These are phyloP conservation scores for Spinellus fusiger DNA, from an alignment of 192 early-diverging fungal genomes.

Conservation along the genomic window DNA sequence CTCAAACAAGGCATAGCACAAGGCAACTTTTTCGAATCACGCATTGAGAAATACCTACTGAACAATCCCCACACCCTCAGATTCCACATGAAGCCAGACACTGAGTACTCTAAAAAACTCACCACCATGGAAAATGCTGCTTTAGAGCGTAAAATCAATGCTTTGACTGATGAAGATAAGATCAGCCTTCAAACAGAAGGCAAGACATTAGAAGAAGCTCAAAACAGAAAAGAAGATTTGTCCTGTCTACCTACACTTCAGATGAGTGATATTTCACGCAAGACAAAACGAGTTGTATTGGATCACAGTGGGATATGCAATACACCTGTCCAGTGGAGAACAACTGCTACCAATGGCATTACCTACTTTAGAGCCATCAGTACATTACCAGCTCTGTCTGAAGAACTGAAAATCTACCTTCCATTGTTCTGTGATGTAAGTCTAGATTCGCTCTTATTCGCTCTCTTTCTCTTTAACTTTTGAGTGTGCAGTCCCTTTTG, in stretches of 20 bases:
- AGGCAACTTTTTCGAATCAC: constrained; percentile 66
- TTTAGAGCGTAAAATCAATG: constrained; percentile 53
- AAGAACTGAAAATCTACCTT: constrained; percentile 62
- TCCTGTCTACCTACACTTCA: constrained; percentile 77
- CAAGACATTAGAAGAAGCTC: constrained; percentile 55
- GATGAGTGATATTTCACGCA: constrained; percentile 66
- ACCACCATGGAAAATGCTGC: constrained; percentile 58
- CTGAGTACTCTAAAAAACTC: constrained; percentile 54
- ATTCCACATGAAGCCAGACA: constrained; percentile 79
- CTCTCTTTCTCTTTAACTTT: neutral
- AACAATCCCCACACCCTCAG: constrained; percentile 72
- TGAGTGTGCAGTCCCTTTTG: constrained; percentile 42
- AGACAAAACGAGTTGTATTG: constrained; percentile 54
- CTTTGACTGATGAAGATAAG: constrained; percentile 58
- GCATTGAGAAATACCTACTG: constrained; percentile 74
- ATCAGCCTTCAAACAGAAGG: constrained; percentile 60
- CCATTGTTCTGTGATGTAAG: constrained; percentile 72
- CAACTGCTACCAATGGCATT: constrained; percentile 83
- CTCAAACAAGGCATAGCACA: constrained; percentile 53
- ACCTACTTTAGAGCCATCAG: constrained; percentile 81
- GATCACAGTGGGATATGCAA: constrained; percentile 41
- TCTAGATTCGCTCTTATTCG: neutral
- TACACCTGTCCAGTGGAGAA: constrained; percentile 67
- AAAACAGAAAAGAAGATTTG: constrained; percentile 73
- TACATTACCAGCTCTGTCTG: constrained; percentile 45